Evolutionary conservation across 495 filamentous ascomycete species (phyloP), one percentile per base, ranked within the genome.

Genomic region (Apiosordaria backusii): DNA sequence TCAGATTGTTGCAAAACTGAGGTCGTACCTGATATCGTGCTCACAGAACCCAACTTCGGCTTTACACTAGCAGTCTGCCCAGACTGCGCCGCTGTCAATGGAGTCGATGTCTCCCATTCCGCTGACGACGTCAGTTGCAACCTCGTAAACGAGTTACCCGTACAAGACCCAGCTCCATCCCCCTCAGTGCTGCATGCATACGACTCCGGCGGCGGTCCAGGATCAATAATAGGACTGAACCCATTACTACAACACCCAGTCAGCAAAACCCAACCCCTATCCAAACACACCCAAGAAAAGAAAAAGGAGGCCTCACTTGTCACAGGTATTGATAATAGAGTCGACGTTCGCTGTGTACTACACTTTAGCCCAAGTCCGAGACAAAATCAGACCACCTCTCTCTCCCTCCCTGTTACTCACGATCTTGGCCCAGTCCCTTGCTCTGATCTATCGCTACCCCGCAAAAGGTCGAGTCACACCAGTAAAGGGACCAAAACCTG

Each of bases 301-400:
- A 35, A 68, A 54, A 22, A 65, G 29, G 54, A 25, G 22, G 29
- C 65, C 80, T 74, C 68, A 82, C 81, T 79, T 77, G 58, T 81
- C 75, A 58, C 80, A 83, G 59, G 71, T 76, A 70, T 80, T 83
- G 76, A 82, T 82, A 61, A 83, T 78, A 62, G 72, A 67, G 62
- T 78, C 76, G 62, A 82, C 77, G 64, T 72, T 80, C 19, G 79
- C 80, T 82, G 40, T 45, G 45, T 60, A 64, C 61, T 26, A 62
- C 55, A 60, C 65, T 4, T 70, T 78, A 71, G 76, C 72, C 59
- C 60, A 66, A 69, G 65, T 58, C 61, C 35, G 27, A 65, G 50
- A 60, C 16, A 50, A 40, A 23, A 63, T 61, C 26, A 54, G 58
- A 50, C 35, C 53, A 35, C 29, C 50, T 27, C 45, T 10, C 27